These are phyloP conservation scores for Eleusine indica DNA, from an alignment of 176 grass and related monocot species.

Conservation along the genomic window DNA sequence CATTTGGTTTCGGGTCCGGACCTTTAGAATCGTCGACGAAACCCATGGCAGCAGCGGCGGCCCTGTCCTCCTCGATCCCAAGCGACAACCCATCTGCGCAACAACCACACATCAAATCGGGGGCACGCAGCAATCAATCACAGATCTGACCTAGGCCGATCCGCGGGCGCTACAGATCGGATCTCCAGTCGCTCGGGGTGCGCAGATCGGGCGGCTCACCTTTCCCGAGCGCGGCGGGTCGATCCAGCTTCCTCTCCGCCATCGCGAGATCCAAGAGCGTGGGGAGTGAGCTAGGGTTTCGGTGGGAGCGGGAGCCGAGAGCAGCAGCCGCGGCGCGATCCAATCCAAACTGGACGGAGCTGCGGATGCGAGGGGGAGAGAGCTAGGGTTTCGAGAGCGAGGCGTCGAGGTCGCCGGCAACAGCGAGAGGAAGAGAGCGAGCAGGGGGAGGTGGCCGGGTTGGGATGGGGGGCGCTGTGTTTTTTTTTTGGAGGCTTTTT, in stretches of 20 bases:
- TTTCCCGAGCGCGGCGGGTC: conserved; percentile 64
- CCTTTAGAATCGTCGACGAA: conserved; percentile 92
- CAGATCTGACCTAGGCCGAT: conserved; percentile 41
- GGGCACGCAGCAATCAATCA: conserved; percentile 15
- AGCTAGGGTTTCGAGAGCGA: conserved; percentile 63
- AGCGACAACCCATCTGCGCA: conserved; percentile 67
- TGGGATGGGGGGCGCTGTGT: conserved; percentile 25
- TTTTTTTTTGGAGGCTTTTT: conserved; percentile 8
- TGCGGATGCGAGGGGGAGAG: not conserved
- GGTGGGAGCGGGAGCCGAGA: not conserved
- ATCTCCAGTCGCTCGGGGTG: conserved; percentile 18
- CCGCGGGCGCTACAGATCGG: conserved; percentile 38
- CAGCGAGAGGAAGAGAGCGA: conserved; percentile 2
- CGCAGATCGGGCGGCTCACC: conserved; percentile 52
- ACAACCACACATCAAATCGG: conserved; percentile 50
- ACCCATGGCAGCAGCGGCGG: conserved; percentile 59
- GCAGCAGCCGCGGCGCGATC: conserved; percentile 21
- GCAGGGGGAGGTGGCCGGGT: conserved; percentile 15
- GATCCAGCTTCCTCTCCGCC: conserved; percentile 87
- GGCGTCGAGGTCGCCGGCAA: conserved; percentile 48
- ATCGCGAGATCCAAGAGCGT: conserved; percentile 59
- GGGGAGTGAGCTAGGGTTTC: conserved; percentile 72
- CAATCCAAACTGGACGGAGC: not conserved
- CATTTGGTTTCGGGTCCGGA: conserved; percentile 8
- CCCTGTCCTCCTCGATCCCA: conserved; percentile 81